Evolutionary conservation across 768 basidiomycete genomes (phyloP).

Genomic region (Gloeophyllum trabeum): DNA sequence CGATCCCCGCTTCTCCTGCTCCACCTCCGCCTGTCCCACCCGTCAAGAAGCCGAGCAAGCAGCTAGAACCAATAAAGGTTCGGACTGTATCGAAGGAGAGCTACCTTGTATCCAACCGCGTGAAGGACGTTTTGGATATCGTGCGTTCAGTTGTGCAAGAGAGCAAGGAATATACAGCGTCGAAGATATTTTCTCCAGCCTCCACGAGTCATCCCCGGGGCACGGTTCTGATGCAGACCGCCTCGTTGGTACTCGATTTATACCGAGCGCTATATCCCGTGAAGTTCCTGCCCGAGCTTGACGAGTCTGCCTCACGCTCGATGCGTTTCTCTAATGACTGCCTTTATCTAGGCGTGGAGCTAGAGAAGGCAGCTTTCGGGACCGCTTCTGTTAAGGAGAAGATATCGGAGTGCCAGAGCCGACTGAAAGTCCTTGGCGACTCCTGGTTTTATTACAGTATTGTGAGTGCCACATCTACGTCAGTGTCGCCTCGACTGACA

Average conservation of each 20-base stretch:
- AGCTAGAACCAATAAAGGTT: neutral
- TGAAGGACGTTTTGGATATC: constrained; percentile 38
- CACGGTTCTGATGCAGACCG: constrained; percentile 44
- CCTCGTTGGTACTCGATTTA: constrained; percentile 62
- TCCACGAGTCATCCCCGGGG: constrained; percentile 31
- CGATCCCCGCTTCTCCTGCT: constrained; percentile 10
- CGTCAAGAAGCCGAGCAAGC: constrained; percentile 9
- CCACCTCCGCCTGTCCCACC: constrained; percentile 11
- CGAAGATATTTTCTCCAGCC: constrained; percentile 34
- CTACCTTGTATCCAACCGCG: constrained; percentile 49
- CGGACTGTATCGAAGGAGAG: constrained; percentile 27
- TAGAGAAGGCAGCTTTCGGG: constrained; percentile 25
- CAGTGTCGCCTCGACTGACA: constrained; percentile 1
- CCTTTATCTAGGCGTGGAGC: constrained; percentile 46
- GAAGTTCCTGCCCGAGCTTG: constrained; percentile 34
- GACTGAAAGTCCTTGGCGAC: constrained; percentile 45
- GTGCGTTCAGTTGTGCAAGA: constrained; percentile 59
- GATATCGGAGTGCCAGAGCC: constrained; percentile 36
- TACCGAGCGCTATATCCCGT: constrained; percentile 74
- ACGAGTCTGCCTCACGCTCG: constrained; percentile 34
- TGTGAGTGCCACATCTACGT: constrained; percentile 28
- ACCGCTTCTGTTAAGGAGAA: constrained; percentile 25
- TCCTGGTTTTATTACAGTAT: constrained; percentile 65
- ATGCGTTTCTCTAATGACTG: constrained; percentile 84
- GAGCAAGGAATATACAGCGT: constrained; percentile 48